phyloP scores from a whole-genome alignment of 1,284 basidiomycete species.

The Ceratobasidium theobromae region DNA sequence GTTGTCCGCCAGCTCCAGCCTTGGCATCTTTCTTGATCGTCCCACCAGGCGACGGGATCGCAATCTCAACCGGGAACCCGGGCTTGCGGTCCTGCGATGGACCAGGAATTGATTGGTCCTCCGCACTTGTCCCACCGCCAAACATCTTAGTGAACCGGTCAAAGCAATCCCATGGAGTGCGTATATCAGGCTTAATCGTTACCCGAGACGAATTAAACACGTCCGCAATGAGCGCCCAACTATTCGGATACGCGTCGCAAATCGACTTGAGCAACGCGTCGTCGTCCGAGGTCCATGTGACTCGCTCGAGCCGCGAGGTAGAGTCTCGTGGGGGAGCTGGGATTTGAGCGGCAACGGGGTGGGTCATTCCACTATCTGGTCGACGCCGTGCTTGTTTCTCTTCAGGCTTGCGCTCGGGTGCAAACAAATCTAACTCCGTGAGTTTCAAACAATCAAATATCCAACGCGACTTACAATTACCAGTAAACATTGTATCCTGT shows the following conservation, averaged over 20 bases:
- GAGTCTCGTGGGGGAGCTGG: constrained; percentile 40
- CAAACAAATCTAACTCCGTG: constrained; percentile 5
- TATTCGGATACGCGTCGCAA: constrained; percentile 51
- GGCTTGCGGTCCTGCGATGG: constrained; percentile 2
- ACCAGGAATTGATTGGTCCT: no score
- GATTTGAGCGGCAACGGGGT: constrained; percentile 15
- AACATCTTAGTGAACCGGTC: constrained; percentile 45
- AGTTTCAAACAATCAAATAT: no score
- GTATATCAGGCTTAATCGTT: constrained; percentile 50
- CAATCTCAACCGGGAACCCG: constrained; percentile 26
- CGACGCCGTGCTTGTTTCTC: constrained; percentile 9
- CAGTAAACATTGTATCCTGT: constrained; percentile 22
- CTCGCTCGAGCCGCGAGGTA: constrained; percentile 39
- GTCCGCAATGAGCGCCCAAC: constrained; percentile 58
- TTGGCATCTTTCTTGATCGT: constrained; percentile 40
- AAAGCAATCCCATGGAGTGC: constrained; percentile 56
- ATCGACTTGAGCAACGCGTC: constrained; percentile 51
- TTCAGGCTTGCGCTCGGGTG: constrained; percentile 18
- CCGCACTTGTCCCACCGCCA: constrained; percentile 9
- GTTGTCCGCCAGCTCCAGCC: constrained; percentile 45
- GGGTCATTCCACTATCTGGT: constrained; percentile 27
- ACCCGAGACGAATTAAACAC: constrained; percentile 55
- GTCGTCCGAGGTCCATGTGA: constrained; percentile 55
- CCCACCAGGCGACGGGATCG: constrained; percentile 24
- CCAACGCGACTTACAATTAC: constrained; percentile 12